Percentiles rank a stretch among this genome's conserved stretches.
Conservation (phyloP, 106 monocot species). For the Acorus calamus region DNA sequence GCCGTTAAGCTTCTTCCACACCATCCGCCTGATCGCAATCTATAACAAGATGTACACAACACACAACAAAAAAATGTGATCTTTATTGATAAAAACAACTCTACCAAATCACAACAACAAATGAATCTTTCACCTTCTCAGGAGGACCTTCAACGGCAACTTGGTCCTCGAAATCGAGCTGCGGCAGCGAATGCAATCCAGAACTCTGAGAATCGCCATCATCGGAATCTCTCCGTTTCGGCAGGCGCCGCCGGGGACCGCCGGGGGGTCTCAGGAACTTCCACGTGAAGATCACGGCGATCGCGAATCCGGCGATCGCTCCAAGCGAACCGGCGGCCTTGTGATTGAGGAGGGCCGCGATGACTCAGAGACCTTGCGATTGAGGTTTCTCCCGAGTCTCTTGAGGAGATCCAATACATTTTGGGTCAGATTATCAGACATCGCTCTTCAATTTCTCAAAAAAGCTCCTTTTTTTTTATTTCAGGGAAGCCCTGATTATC, state of each 20-base stretch:
- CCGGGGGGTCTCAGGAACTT: slow-evolving; percentile 40
- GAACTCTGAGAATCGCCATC: slow-evolving; percentile 4
- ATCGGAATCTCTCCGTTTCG: slow-evolving; percentile 30
- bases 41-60: slow-evolving; percentile 9
- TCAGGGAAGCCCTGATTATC: too few species aligned
- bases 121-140: slow-evolving; percentile 4
- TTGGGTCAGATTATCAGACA: slow-evolving; percentile 43
- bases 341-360: slow-evolving; percentile 42
- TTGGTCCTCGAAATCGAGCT: neutral
- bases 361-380: slow-evolving; percentile 40
- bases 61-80: neutral
- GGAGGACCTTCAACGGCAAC: neutral
- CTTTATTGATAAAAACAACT: neutral
- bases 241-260: slow-evolving; percentile 17
- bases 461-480: too few species aligned
- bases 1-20: slow-evolving; percentile 59
- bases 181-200: slow-evolving; percentile 6
- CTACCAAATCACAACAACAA: slow-evolving; percentile 9
- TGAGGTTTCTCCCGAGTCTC: slow-evolving; percentile 31
- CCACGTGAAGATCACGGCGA: slow-evolving; percentile 71
- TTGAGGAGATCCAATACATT: slow-evolving; percentile 32
- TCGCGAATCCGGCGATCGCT: slow-evolving; percentile 62
- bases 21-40: slow-evolving; percentile 46
- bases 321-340: slow-evolving; percentile 71
- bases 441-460: neutral